Evolutionary conservation across 1,139 yeast species (phyloP).

Genomic region (Yamadazyma jaroonii): DNA sequence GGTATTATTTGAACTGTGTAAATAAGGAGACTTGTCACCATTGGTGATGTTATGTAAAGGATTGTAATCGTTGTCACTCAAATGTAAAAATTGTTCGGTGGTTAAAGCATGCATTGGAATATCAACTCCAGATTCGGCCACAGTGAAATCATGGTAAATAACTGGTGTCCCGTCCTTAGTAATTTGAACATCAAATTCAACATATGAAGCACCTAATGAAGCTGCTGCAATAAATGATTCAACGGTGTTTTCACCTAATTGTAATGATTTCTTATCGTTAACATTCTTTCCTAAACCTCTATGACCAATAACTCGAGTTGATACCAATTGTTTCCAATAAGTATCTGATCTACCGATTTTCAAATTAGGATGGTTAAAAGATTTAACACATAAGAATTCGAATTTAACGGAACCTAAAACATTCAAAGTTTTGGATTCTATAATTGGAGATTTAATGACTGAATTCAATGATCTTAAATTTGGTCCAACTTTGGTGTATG

Average conservation of each 20-base stretch:
- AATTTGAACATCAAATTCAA: conserved; percentile 94
- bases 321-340: conserved; percentile 87
- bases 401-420: conserved; percentile 76
- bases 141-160: conserved; percentile 90
- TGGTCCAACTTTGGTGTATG: conserved; percentile 68
- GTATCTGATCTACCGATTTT: conserved; percentile 70
- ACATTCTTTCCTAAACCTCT: conserved; percentile 90
- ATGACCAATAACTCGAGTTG: conserved; percentile 94
- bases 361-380: conserved; percentile 74
- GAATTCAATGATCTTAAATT: conserved; percentile 68
- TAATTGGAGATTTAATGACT: conserved; percentile 70
- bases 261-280: conserved; percentile 65
- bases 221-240: conserved; percentile 97
- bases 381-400: conserved; percentile 68
- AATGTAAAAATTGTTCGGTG: conserved; percentile 79
- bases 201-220: conserved; percentile 86
- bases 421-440: conserved; percentile 69
- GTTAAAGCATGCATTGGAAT: conserved; percentile 95
- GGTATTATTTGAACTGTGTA: conserved; percentile 2
- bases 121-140: conserved; percentile 95
- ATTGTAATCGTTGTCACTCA: conserved; percentile 35
- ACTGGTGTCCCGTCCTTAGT: conserved; percentile 95
- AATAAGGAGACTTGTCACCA: conserved; percentile 1
- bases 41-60: neutral
- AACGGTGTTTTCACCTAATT: conserved; percentile 92